Evolutionary conservation across 495 filamentous ascomycete species (phyloP).

Genomic region (Melanomma pulvis-pyrius): DNA sequence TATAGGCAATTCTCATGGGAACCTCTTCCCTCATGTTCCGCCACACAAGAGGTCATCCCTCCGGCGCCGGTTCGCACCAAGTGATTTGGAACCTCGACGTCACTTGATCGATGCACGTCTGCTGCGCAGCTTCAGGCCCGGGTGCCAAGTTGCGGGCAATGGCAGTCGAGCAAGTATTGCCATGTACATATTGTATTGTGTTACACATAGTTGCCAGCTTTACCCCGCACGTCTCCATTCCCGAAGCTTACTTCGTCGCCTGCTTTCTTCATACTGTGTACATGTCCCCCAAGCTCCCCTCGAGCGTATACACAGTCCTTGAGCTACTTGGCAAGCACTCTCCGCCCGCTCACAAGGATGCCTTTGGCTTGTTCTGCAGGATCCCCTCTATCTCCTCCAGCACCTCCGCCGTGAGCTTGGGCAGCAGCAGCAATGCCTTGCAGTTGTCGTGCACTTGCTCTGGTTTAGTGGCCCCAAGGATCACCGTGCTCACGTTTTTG

Average conservation of each 20-base stretch:
- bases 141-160: neutral
- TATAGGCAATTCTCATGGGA: conserved; percentile 18
- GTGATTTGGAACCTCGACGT: conserved; percentile 29
- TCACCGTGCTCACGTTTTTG: conserved; percentile 49
- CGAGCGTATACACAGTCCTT: neutral
- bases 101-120: conserved; percentile 20
- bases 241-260: neutral
- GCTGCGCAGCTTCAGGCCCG: neutral
- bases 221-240: neutral
- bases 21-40: conserved; percentile 3
- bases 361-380: conserved; percentile 47
- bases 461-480: conserved; percentile 47
- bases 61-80: neutral
- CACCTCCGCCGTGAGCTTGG: conserved; percentile 48
- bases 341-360: conserved; percentile 3
- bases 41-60: neutral
- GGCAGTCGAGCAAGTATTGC: neutral
- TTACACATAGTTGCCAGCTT: neutral
- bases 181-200: neutral
- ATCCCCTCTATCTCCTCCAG: conserved; percentile 51
- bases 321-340: neutral
- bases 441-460: conserved; percentile 50
- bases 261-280: neutral
- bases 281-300: neutral
- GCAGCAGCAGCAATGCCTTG: conserved; percentile 44